These are phyloP conservation scores for Buxus sempervirens DNA, from an alignment of 164 flowering plant genomes.

Conservation along the genomic window DNA sequence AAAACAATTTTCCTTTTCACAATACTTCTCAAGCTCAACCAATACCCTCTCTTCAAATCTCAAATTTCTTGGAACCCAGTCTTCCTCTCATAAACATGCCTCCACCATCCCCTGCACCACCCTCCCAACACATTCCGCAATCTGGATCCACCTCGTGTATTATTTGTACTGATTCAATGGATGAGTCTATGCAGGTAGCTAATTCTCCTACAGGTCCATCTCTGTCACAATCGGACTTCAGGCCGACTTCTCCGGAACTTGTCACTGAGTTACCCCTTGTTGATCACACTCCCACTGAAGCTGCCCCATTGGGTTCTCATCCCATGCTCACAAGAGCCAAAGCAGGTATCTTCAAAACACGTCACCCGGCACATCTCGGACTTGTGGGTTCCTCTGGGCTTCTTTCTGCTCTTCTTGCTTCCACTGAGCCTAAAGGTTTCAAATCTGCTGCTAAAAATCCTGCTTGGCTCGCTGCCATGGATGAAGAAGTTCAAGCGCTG, in stretches of 20 bases:
- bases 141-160: neutral
- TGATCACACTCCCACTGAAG: neutral
- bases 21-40: neutral
- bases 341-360: slow-evolving; percentile 6
- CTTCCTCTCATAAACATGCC: neutral
- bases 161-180: slow-evolving; percentile 4
- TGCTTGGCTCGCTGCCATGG: slow-evolving; percentile 17
- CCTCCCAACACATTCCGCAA: neutral
- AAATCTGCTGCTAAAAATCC: slow-evolving; percentile 10
- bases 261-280: neutral
- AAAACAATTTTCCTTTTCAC: neutral
- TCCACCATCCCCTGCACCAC: neutral
- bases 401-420: neutral
- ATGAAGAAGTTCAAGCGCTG: slow-evolving; percentile 13
- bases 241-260: neutral
- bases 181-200: neutral
- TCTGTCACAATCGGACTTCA: neutral
- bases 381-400: neutral
- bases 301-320: slow-evolving; percentile 1
- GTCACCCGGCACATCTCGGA: slow-evolving; percentile 2
- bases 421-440: slow-evolving; percentile 9
- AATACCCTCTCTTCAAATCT: neutral
- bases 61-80: slow-evolving; percentile 1
- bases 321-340: slow-evolving; percentile 10
- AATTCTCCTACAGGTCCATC: neutral